These are phyloP conservation scores for Cryptosporidium canis DNA, from an alignment of 169 alveolate genomes.

Conservation along the genomic window DNA sequence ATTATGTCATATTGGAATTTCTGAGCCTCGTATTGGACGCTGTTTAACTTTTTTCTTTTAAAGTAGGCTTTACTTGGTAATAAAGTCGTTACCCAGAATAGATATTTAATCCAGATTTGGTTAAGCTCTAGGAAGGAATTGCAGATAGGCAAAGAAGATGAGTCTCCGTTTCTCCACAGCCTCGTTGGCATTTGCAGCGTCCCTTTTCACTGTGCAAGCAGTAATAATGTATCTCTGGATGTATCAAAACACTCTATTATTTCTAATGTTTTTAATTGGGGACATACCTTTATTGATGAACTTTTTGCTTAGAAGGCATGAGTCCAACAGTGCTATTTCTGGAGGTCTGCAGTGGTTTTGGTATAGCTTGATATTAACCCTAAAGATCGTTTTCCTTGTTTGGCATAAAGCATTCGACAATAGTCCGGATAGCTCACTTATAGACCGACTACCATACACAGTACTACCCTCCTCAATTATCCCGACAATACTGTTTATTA, in stretches of 20 bases:
- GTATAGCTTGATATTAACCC: constrained; percentile 63
- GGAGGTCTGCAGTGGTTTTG: constrained; percentile 74
- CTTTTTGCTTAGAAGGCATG: constrained; percentile 64
- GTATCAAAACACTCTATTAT: constrained; percentile 33
- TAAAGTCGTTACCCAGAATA: not conserved
- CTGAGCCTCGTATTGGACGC: not conserved
- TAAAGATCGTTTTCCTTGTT: constrained; percentile 49
- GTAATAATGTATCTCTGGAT: constrained; percentile 68
- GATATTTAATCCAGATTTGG: not conserved
- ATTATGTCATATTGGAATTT: not conserved
- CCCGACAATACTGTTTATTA: constrained; percentile 61
- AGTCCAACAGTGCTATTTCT: constrained; percentile 60
- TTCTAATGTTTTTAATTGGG: constrained; percentile 47
- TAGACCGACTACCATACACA: constrained; percentile 47
- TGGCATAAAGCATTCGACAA: constrained; percentile 64
- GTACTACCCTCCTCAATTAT: constrained; percentile 62
- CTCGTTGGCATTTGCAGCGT: constrained; percentile 63
- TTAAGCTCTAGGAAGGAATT: not conserved
- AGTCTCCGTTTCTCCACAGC: constrained; percentile 27
- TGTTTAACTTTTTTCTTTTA: not conserved
- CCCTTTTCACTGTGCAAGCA: constrained; percentile 52
- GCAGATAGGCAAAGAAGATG: not conserved
- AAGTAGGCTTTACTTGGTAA: not conserved
- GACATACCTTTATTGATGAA: constrained; percentile 42
- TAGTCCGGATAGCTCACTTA: not conserved